phyloP scores from a whole-genome alignment of 2,329 filamentous ascomycete genomes.

The Talaromyces sp. region DNA sequence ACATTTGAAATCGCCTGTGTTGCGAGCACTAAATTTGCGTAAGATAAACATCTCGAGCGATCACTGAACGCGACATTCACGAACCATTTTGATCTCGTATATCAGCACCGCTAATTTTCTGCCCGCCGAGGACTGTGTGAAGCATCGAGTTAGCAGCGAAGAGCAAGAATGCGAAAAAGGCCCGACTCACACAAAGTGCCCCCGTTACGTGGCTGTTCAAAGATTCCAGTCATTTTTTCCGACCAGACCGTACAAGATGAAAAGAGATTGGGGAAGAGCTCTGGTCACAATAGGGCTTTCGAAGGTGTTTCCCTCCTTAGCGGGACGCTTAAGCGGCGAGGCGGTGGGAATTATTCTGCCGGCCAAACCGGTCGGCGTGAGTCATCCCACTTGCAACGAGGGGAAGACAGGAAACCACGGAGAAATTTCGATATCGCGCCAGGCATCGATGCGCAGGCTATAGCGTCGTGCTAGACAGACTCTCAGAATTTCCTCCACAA shows the following conservation, averaged over 20 bases:
- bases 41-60: constrained; percentile 11
- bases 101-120: constrained; percentile 95
- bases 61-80: constrained; percentile 24
- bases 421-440: neutral
- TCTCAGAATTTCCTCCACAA: neutral
- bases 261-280: constrained; percentile 5
- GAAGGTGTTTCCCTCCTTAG: constrained; percentile 7
- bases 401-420: constrained; percentile 14
- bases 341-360: constrained; percentile 40
- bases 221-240: constrained; percentile 79
- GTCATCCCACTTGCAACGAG: constrained; percentile 36
- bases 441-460: constrained; percentile 1
- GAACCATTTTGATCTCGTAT: constrained; percentile 94
- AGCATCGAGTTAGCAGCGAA: constrained; percentile 26
- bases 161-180: constrained; percentile 6
- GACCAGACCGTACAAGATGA: constrained; percentile 7
- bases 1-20: constrained; percentile 98
- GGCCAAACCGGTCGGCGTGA: constrained; percentile 32
- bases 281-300: constrained; percentile 8
- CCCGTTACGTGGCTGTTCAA: constrained; percentile 85
- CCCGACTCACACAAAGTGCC: constrained; percentile 73
- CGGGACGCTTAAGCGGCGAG: constrained; percentile 10
- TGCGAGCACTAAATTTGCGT: constrained; percentile 64
- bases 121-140: constrained; percentile 74
- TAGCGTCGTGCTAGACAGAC: constrained; percentile 1